Evolutionary conservation across 495 filamentous ascomycete species (phyloP).

Genomic region (Penicillium herquei): DNA sequence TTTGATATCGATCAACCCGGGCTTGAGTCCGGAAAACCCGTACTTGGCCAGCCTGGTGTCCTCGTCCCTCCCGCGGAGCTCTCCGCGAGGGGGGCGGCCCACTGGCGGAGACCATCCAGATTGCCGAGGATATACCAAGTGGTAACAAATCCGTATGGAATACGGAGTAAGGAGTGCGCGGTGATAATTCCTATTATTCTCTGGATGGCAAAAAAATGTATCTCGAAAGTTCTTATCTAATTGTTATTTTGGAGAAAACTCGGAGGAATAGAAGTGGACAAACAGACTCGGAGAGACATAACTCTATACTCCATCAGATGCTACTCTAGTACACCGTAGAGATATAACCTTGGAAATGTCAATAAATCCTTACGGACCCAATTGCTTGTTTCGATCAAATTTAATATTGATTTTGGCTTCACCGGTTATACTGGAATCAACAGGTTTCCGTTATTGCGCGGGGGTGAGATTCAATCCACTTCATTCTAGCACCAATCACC

Average conservation of each 20-base stretch:
- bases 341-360: background rate
- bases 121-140: background rate
- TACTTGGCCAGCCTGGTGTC: slow-evolving; percentile 5
- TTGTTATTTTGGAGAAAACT: background rate
- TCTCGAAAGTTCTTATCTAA: background rate
- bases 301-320: background rate
- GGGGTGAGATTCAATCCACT: slow-evolving; percentile 25
- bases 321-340: too few species aligned
- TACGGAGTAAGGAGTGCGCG: background rate
- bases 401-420: slow-evolving; percentile 3
- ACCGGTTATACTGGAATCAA: slow-evolving; percentile 11
- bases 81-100: slow-evolving; percentile 11
- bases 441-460: slow-evolving; percentile 28
- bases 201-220: too few species aligned
- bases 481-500: slow-evolving; percentile 30
- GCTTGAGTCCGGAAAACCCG: slow-evolving; percentile 18
- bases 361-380: background rate
- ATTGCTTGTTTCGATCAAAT: background rate
- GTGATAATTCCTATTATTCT: background rate
- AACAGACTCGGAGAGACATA: too few species aligned
- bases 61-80: slow-evolving; percentile 14
- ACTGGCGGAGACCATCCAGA: slow-evolving; percentile 4
- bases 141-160: background rate
- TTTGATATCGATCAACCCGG: slow-evolving; percentile 29
- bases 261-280: background rate